Conservation (phyloP, 73 alveolate genomes). For the Paramecium bursaria region DNA sequence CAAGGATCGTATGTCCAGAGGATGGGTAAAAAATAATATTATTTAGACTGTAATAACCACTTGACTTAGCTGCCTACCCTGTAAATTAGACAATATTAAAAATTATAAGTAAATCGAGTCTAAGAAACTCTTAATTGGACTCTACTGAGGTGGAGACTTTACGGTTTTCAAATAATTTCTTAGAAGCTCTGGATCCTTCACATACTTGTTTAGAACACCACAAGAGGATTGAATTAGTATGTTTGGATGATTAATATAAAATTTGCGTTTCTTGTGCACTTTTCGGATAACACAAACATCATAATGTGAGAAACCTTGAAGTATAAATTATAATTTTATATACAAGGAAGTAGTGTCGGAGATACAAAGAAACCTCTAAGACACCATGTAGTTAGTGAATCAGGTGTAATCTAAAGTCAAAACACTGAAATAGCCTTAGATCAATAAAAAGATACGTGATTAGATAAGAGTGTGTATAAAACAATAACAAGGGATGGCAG, state of each 20-base stretch:
- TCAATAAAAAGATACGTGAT: constrained; percentile 50
- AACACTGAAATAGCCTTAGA: constrained; percentile 35
- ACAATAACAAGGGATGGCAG: not conserved
- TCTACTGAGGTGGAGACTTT: constrained; percentile 42
- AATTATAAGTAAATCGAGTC: constrained; percentile 30
- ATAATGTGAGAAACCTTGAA: constrained; percentile 49
- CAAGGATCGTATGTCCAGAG: constrained; percentile 39
- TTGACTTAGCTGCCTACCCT: constrained; percentile 17
- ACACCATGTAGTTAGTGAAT: constrained; percentile 15
- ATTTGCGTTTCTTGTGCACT: constrained; percentile 50
- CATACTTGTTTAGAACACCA: constrained; percentile 25
- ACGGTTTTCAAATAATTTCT: constrained; percentile 44
- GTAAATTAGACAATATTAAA: constrained; percentile 37
- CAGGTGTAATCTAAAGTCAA: constrained; percentile 18
- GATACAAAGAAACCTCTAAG: not conserved
- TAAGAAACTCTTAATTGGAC: constrained; percentile 28
- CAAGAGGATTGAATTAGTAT: constrained; percentile 47
- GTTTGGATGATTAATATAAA: constrained; percentile 24
- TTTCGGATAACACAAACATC: constrained; percentile 48
- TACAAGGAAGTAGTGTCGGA: constrained; percentile 40
- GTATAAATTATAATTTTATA: not conserved
- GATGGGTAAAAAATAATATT: too few relatives aligned
- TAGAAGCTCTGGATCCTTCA: constrained; percentile 20
- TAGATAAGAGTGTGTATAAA: constrained; percentile 29
- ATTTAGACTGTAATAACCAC: too few relatives aligned